Evolutionary conservation across 1,284 basidiomycete genomes (phyloP), one percentile per base, ranked within the genome.

Genomic region (Microbotryum scabiosae): DNA sequence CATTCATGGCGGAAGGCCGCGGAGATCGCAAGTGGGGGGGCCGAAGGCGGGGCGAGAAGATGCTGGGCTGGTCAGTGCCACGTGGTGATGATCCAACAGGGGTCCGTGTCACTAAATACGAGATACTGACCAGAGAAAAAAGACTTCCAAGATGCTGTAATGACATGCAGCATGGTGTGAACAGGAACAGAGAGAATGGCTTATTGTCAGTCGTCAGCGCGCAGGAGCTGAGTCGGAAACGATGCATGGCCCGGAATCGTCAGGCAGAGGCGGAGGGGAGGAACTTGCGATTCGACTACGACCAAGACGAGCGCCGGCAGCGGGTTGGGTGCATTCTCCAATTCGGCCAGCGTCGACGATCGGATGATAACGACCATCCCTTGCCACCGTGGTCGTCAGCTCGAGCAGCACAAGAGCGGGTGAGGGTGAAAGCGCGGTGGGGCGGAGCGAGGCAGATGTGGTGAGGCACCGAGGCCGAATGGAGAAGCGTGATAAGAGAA

Each of bases 81-180:
- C n/a, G 47, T 12, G 23, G 47, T 41, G 36, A 41, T 41, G 51
- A 23, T 25, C n/a, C 51, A 52, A 25, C 32, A 49, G 21, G 47
- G 20, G 12, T 49, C 5, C 26, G 10, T 23, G 14, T 18, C 36
- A 41, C 16, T 12, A 5, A 30, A 12, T 18, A 41, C 3, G 36
- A 41, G 8, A 9, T 18, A 45, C 57, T 18, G 2, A 62, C 65
- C 67, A 68, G 30, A 68, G 59, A 43, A 68, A 59, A 51, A 66
- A 66, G 30, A 68, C 67, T 26, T 68, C 67, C 48, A 64, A 49
- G 52, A 68, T 68, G 18, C 64, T 66, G 60, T 58, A 1, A 32
- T 5, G 43, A 20, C n/a, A 48, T n/a, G 1, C 23, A 9, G 44
- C 23, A 16, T 23, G n/a, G 43, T 26, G 51, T n/a, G 41, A 54